These are phyloP conservation scores for Cadophora sp. DNA, from an alignment of 2,329 filamentous ascomycete species.

Conservation along the genomic window DNA sequence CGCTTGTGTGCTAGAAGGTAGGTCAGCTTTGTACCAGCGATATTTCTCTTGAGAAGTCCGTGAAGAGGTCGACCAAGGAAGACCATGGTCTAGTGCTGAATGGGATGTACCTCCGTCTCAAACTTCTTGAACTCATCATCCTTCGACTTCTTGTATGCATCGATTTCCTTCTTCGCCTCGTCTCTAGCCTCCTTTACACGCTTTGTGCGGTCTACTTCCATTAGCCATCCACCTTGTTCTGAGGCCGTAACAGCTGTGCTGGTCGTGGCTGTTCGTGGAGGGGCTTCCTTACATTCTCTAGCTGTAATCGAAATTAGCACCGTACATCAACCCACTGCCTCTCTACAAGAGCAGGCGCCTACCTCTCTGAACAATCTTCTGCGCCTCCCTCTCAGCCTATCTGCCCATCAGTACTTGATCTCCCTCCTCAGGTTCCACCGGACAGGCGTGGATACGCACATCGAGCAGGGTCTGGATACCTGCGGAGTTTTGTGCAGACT, in stretches of 20 bases:
- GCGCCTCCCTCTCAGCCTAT: constrained; percentile 95
- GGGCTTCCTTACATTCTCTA: constrained; percentile 76
- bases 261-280: constrained; percentile 27
- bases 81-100: background rate
- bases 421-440: background rate
- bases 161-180: constrained; percentile 98
- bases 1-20: constrained; percentile 78
- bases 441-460: constrained; percentile 62
- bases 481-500: constrained; percentile 98
- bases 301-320: constrained; percentile 58
- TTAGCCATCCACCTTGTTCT: constrained; percentile 22
- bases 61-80: background rate
- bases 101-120: constrained; percentile 67
- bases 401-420: constrained; percentile 42
- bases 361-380: constrained; percentile 99
- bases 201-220: constrained; percentile 81
- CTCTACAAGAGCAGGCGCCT: constrained; percentile 40
- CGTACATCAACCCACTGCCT: constrained; percentile 29
- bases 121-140: constrained; percentile 96
- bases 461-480: constrained; percentile 99
- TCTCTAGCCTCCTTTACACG: constrained; percentile 94
- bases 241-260: constrained; percentile 36
- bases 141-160: constrained; percentile 87
- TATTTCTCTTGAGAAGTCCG: background rate
- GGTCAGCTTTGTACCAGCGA: constrained; percentile 20